Percentiles rank a stretch among this genome's conserved stretches.
Evolutionary conservation across 2,329 filamentous ascomycete species (phyloP).

Genomic region (Emmonsiellopsis sp.): DNA sequence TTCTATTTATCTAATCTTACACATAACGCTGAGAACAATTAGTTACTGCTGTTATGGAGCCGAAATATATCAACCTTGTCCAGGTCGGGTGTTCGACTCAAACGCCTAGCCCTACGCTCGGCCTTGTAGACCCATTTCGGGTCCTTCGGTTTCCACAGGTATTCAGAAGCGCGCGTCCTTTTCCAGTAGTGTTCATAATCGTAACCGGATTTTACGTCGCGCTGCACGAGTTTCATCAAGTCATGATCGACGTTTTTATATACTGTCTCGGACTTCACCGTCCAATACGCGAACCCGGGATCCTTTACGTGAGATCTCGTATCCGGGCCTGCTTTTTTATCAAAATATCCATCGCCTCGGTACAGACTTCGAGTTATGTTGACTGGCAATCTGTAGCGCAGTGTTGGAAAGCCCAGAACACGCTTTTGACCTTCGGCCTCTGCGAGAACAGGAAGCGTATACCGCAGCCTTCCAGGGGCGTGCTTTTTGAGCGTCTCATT

Average conservation of each 20-base stretch:
- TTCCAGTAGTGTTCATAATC: not conserved
- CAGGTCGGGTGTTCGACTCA: too few relatives aligned
- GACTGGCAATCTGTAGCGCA: slow-evolving; percentile 12
- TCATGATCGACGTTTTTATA: slow-evolving; percentile 31
- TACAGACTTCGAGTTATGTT: slow-evolving; percentile 21
- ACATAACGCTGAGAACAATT: too few relatives aligned
- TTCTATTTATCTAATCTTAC: too few relatives aligned
- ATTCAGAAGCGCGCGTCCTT: not conserved
- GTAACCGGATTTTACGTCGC: too few relatives aligned
- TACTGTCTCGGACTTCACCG: slow-evolving; percentile 30
- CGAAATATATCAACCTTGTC: too few relatives aligned
- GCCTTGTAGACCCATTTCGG: too few relatives aligned
- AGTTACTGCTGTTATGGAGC: too few relatives aligned
- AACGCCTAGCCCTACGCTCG: too few relatives aligned
- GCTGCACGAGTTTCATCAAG: not conserved
- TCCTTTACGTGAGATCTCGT: not conserved
- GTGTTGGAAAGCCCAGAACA: slow-evolving; percentile 11
- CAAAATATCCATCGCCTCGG: slow-evolving; percentile 1
- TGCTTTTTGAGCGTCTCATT: slow-evolving; percentile 17
- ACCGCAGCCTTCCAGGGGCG: slow-evolving; percentile 29
- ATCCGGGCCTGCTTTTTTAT: too few relatives aligned
- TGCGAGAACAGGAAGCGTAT: slow-evolving; percentile 33
- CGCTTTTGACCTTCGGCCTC: not conserved
- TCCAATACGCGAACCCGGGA: slow-evolving; percentile 10
- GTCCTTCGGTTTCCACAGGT: not conserved